Evolutionary conservation across 257 asterid genomes (phyloP).

Genomic region (Jaltomata sinuosa): DNA sequence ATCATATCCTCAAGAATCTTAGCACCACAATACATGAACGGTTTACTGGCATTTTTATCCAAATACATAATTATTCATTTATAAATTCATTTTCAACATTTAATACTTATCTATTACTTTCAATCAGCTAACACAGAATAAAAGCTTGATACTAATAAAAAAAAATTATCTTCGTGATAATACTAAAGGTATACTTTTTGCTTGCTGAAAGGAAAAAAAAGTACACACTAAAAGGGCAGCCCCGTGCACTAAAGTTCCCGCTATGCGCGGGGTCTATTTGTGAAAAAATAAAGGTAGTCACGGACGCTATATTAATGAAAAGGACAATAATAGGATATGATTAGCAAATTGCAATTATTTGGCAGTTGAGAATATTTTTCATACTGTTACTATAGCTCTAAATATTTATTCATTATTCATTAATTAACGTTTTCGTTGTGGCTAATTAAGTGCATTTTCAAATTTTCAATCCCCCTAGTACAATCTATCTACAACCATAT

Average conservation of each 20-base stretch:
- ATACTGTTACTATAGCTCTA: background rate
- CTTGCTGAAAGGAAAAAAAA: background rate
- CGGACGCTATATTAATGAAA: background rate
- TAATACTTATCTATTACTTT: too few species aligned
- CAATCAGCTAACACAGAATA: background rate
- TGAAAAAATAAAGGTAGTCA: background rate
- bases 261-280: too few species aligned
- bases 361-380: slow-evolving; percentile 7
- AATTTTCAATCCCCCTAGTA: background rate
- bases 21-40: background rate
- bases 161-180: background rate
- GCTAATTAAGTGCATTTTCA: background rate
- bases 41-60: background rate
- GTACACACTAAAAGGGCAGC: too few species aligned
- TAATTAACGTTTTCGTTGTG: background rate
- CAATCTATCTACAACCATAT: background rate
- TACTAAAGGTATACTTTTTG: background rate
- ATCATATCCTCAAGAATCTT: too few species aligned
- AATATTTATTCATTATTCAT: too few species aligned
- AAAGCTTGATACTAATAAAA: background rate
- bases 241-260: too few species aligned
- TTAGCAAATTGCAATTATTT: background rate
- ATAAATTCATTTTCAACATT: background rate
- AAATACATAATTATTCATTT: background rate
- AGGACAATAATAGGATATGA: background rate